Base-by-base conservation (phyloP, 2,329 filamentous ascomycete species). In the Apiospora marii region DNA sequence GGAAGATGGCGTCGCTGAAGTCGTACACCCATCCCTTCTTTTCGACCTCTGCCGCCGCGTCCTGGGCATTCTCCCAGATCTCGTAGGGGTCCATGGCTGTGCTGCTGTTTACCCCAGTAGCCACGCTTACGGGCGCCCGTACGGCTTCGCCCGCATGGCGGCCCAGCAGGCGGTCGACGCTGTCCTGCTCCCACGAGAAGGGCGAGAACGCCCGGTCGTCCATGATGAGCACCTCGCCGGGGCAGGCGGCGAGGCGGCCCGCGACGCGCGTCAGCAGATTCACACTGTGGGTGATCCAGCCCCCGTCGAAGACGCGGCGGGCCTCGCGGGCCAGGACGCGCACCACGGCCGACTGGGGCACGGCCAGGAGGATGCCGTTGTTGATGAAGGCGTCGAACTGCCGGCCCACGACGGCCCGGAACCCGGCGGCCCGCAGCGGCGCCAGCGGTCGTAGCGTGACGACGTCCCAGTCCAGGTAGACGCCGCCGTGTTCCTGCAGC, bases 391-490 rank as follows among this genome's bases (percentile, higher is more conserved):
- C 58, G 12, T 74, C 74, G 37, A 75, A 72, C 27, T 73, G 75
- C 24, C 75, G 74, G 46, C 80, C 79, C 5, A 80, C 74, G 41
- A 81, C 74, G 70, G 74, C 76, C 22, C 72, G 74, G 72, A 80
- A 81, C 1, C 77, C 78, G 3, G 73, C 68, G 13, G 70, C 37
- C 14, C 77, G 75, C 4, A 80, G 73, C 4, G 72, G 72, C 13
- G 69, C 67, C 27, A 79, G 44, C 12, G 77, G 73, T 14, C 76
- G 77, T 0, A 80, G 73, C 2, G 77, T 74, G 3, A 79, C 69
- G 2, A 76, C 77, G 68, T 80, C 79, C n/a, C 72, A 73, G 73
- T 81, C 80, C 4, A 80, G 72, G 71, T 81, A 81, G 12, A 80
- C 61, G 7, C 80, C 79, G 49, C 80, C 80, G 37, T 74, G 74